phyloP scores from a whole-genome alignment of 768 basidiomycete genomes.

The Pleurotus giganteus region DNA sequence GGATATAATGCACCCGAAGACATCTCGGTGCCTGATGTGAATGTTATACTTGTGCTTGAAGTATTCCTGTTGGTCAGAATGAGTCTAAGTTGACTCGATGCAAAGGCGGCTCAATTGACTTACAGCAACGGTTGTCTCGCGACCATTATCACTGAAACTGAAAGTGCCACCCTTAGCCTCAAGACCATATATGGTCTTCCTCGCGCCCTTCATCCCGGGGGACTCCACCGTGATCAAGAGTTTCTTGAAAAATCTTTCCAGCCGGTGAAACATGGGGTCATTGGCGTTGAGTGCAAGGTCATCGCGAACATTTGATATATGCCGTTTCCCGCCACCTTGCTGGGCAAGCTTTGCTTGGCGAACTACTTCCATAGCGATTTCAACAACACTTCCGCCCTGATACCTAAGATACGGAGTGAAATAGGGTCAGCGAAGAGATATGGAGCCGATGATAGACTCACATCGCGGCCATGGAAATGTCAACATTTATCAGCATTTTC shows the following conservation, averaged over 20 bases:
- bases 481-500: slow-evolving; percentile 42
- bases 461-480: slow-evolving; percentile 45
- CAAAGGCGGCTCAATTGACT: too few species aligned
- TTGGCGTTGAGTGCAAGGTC: slow-evolving; percentile 25
- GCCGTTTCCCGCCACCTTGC: too few species aligned
- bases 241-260: slow-evolving; percentile 38
- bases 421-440: too few species aligned
- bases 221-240: slow-evolving; percentile 30
- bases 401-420: slow-evolving; percentile 5
- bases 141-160: slow-evolving; percentile 36
- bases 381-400: too few species aligned
- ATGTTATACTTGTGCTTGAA: slow-evolving; percentile 33
- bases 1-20: slow-evolving; percentile 36
- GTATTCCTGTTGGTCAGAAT: too few species aligned
- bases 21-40: slow-evolving; percentile 28
- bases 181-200: slow-evolving; percentile 35
- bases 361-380: too few species aligned
- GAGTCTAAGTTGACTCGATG: too few species aligned
- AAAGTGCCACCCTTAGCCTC: slow-evolving; percentile 35
- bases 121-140: slow-evolving; percentile 38
- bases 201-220: slow-evolving; percentile 16
- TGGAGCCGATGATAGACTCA: too few species aligned
- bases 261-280: slow-evolving; percentile 22
- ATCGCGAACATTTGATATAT: slow-evolving; percentile 25
- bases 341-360: too few species aligned